Conservation (phyloP, 2,329 filamentous ascomycete genomes). For the Colletotrichum endophyticum region DNA sequence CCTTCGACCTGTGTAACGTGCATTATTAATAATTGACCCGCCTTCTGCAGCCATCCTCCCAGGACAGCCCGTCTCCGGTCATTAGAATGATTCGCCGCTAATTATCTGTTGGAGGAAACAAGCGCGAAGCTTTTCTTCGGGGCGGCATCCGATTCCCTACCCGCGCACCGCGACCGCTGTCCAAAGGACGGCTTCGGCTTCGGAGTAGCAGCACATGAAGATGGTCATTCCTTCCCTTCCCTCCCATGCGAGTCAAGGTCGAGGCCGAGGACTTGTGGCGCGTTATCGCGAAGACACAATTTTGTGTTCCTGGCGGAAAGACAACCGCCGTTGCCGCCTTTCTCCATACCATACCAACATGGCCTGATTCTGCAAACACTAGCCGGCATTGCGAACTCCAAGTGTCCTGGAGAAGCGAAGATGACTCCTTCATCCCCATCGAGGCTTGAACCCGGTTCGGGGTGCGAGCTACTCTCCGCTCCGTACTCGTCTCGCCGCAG, state of each 20-base stretch:
- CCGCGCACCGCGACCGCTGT: not conserved
- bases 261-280: not conserved
- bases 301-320: not conserved
- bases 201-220: not conserved
- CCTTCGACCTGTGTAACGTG: not conserved
- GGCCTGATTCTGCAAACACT: not conserved
- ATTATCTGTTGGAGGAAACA: not conserved
- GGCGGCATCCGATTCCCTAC: not conserved
- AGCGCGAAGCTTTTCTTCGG: not conserved
- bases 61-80: not conserved
- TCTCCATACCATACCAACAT: not conserved
- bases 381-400: not conserved
- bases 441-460: not conserved
- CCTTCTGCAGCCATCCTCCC: constrained; percentile 5
- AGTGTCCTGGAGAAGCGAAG: not conserved
- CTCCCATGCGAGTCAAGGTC: not conserved
- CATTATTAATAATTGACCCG: not conserved
- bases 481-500: not conserved
- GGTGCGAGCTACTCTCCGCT: not conserved
- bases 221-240: not conserved
- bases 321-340: not conserved
- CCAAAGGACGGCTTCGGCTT: not conserved
- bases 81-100: not conserved
- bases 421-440: not conserved
- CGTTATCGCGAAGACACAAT: not conserved